Base-by-base conservation (phyloP, 2,329 filamentous ascomycete genomes). In the Penicillium sp. region DNA sequence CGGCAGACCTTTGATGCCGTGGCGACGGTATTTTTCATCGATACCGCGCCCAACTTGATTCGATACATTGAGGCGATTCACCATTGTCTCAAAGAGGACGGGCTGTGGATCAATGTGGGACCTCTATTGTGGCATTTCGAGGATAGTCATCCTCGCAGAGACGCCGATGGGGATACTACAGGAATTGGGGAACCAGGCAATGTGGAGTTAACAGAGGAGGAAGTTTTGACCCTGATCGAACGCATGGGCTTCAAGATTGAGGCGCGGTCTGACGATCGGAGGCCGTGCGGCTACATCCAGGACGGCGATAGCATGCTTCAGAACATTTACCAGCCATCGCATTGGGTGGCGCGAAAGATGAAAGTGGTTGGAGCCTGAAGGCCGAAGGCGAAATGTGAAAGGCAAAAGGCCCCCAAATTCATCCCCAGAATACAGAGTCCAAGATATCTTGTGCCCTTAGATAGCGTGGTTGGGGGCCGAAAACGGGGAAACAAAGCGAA, bases 71-170 rank as follows among this genome's bases (percentile, higher is more conserved):
- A 95, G 67, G 86, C 91, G 1, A 89, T 97, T 49, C 77, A 76
- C 39, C 83, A 88, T 66, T 95, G 92, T 65, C 80, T 99, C 45
- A 85, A 82, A 60, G 79, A 84, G 0, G 88, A 88, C 24, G 94
- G 94, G 0, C 65, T 95, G 4, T 89, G 95, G 78, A 82, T 96
- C 66, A 99, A 99, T 66, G 77, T 95, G 23, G 94, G 94, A 0
- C 94, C 94, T 0, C 74, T 99, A 49, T 77, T 97, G 38, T 99
- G 94, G 94, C 95, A 99, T 71, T 97, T 95, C 70, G 90, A 95
- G 68, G 87, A 90, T 60, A 65, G 61, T 6, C 60, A 67, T 26
- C 54, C 61, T 31, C 61, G 58, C n/a, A 56, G 60, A n/a, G 53
- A 57, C 2, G 59, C 60, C 16, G 56, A 76, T 31, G 49, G 63